Base-by-base conservation (phyloP, 352 stramenopile species). In the Pythium folliculosum region DNA sequence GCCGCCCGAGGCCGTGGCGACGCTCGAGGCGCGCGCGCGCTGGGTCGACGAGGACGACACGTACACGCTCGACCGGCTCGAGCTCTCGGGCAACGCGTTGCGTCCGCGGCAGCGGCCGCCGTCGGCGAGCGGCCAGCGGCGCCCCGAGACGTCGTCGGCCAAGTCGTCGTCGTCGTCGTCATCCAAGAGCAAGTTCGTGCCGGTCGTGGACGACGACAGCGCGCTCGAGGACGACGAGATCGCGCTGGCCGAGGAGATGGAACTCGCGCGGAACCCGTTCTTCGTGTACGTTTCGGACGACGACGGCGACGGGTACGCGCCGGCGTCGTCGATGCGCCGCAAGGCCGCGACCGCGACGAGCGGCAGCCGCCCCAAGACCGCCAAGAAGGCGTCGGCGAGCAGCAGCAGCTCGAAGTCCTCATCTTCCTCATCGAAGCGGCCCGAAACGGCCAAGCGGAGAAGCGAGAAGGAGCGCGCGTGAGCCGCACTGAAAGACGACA, bases 201-300 rank as follows among this genome's bases (percentile, higher is more conserved):
- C 69, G 1, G 69, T 75, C 8, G 58, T 69, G 23, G 58, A 77
- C 48, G 67, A 71, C 7, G 71, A 75, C 14, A 59, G 22, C 23
- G 49, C 22, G 16, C 9, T 75, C 1, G 82, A 91, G 23, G 86
- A 91, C 30, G 84, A 89, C 40, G 81, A 92, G 67, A 86, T 92
- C 57, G 72, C 80, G 16, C 72, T 78, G 21, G 80, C 80, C 0
- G 83, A 91, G 27, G 85, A 92, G 53, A 73, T 92, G 35, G 83
- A 94, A 65, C 70, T 90, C 12, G 72, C 78, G 43, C 76, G 82
- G 7, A 92, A 94, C 60, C 84, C 84, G 23, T 95, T 92, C 64
- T 91, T 95, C 49, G 77, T 93, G 55, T 95, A 95, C 71, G 81
- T 92, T 25, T 89, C 81, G 5, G 86, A 95, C 60, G 88, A 91